Base-by-base conservation (phyloP, 140 eudicot species). In the Stevia rebaudiana region DNA sequence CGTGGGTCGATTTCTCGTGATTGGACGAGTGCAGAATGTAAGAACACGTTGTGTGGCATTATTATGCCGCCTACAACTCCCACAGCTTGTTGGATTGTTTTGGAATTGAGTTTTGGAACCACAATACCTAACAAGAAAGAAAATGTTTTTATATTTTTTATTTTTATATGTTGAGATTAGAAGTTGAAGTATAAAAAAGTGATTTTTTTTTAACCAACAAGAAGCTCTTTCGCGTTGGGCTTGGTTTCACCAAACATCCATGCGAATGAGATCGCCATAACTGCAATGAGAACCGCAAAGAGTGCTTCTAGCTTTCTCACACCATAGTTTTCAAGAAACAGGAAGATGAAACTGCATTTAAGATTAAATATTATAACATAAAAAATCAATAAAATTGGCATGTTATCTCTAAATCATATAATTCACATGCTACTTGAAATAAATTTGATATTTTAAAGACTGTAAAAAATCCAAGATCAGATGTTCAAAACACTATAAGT, bases 231-330 rank as follows among this genome's bases (percentile, higher is more conserved):
- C 35, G 82, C 91, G 37, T 66, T 25, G 43, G 98, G 98, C 57
- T 91, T 87, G 15, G 98, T 84, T 70, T 91, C 85, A 22, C 89
- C 96, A 74, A 91, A 87, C 96, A 91, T 80, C 98, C 98, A 91
- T 11, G 96, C 96, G 18, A 91, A 91, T 0, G 98, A 82, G 78
- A 91, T 22, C 0, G 96, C 96, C 98, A 91, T 91, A 24, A 77
- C 77, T 35, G 87, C 96, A 64, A 91, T 91, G 0, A 87, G 95
- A 39, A 91, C 78, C 0, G 89, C 98, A 51, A 91, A 91, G 63
- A 91, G 87, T 47, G 98, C 98, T 76, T 91, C 96, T 13, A 91
- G 72, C 68, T 91, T 91, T 80, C 96, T 76, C 75, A 91, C 98
- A 8, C 98, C 96, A 74, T 91, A 91, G 78, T 82, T 91, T 77